Percentiles rank a stretch among this genome's conserved stretches.
These are phyloP conservation scores for Rhizodiscina lignyota DNA, from an alignment of 495 filamentous ascomycete species.

Conservation along the genomic window DNA sequence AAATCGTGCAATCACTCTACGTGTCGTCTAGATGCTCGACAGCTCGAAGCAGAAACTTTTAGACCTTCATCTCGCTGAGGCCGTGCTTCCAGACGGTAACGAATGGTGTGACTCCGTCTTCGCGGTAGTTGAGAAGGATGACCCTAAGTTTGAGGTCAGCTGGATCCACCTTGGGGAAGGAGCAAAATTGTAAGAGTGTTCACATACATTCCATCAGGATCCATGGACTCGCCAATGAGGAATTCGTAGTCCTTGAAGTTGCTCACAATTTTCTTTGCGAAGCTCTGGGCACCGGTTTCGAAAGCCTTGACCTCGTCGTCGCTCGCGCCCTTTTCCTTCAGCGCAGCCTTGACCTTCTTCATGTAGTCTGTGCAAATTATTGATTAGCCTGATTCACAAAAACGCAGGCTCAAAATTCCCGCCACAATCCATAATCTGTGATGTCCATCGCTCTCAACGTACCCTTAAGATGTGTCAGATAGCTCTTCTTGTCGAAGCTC, in stretches of 20 bases:
- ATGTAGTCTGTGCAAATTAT: slow-evolving; percentile 49
- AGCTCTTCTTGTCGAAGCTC: slow-evolving; percentile 68
- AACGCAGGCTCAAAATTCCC: background rate
- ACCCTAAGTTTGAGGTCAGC: slow-evolving; percentile 38
- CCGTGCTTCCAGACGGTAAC: slow-evolving; percentile 94
- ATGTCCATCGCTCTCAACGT: slow-evolving; percentile 12
- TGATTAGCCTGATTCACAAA: background rate
- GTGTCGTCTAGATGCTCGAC: too few relatives aligned
- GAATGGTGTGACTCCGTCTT: slow-evolving; percentile 83
- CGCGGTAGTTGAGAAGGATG: slow-evolving; percentile 90
- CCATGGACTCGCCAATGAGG: slow-evolving; percentile 79
- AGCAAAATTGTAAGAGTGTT: too few relatives aligned
- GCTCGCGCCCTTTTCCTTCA: slow-evolving; percentile 43
- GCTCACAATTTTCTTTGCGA: slow-evolving; percentile 58
- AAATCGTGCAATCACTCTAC: too few relatives aligned
- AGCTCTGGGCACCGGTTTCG: slow-evolving; percentile 52
- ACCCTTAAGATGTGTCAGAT: slow-evolving; percentile 71
- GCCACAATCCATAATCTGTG: too few relatives aligned
- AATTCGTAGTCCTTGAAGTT: slow-evolving; percentile 95
- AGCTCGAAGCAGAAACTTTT: too few relatives aligned
- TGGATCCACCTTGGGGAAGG: background rate
- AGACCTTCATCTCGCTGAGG: slow-evolving; percentile 81
- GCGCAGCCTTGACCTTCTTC: slow-evolving; percentile 59
- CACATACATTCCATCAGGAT: slow-evolving; percentile 79
- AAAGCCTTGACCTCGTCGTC: slow-evolving; percentile 55